Evolutionary conservation across 163 green algal genomes (phyloP).

Genomic region (Scenedesmus sp.): DNA sequence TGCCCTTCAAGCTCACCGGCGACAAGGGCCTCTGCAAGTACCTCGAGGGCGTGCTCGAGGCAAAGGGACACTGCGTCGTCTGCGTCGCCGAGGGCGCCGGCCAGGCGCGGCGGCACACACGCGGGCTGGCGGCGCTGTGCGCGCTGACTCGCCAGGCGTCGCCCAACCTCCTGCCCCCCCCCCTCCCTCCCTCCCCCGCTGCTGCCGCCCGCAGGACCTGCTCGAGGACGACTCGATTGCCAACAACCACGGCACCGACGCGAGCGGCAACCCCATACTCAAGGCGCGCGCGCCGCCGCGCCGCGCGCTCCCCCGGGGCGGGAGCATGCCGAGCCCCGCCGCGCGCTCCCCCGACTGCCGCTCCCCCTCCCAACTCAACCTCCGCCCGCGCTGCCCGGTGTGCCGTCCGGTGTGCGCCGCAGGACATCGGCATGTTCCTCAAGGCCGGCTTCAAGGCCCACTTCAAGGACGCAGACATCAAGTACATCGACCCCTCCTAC

Average conservation of each 20-base stretch:
- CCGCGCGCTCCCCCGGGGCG: too few species aligned
- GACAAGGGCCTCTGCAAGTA: constrained; percentile 82
- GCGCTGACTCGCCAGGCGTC: too few species aligned
- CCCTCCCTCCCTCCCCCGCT: neutral
- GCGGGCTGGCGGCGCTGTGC: too few species aligned
- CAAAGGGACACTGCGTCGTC: constrained; percentile 90
- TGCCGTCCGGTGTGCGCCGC: too few species aligned
- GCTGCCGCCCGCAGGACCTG: constrained; percentile 52
- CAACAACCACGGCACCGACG: constrained; percentile 69
- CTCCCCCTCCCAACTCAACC: too few species aligned
- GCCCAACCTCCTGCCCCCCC: too few species aligned
- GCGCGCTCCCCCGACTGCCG: too few species aligned
- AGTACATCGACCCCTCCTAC: constrained; percentile 94
- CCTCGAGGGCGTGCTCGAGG: constrained; percentile 76
- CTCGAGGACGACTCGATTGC: constrained; percentile 47
- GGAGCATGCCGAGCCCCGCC: neutral
- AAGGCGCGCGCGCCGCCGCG: too few species aligned
- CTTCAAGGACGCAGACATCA: constrained; percentile 83
- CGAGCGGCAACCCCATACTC: constrained; percentile 94
- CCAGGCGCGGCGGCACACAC: constrained; percentile 72
- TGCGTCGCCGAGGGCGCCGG: constrained; percentile 94
- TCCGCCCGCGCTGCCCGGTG: too few species aligned
- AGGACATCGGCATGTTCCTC: constrained; percentile 89
- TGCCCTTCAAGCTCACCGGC: constrained; percentile 88
- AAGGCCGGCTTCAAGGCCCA: constrained; percentile 71